Percentiles rank a stretch among this genome's conserved stretches.
Conservation (phyloP, 2,329 filamentous ascomycete species). For the Ophiostoma novo-ulmi region DNA sequence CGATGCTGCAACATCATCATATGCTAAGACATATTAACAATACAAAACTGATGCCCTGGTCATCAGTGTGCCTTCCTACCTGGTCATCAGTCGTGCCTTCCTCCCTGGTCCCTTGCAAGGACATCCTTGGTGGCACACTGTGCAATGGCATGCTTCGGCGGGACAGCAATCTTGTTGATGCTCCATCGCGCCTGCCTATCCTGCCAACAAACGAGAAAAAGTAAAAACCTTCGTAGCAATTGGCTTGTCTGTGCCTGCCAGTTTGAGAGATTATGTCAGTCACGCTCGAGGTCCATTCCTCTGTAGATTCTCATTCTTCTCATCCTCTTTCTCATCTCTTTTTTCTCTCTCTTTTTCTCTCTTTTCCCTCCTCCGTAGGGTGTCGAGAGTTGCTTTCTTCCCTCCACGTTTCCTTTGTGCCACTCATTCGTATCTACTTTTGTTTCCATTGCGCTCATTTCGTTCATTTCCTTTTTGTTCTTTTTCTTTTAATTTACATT, state of each 20-base stretch:
- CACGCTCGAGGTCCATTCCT: background rate
- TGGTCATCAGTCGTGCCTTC: conserved; percentile 11
- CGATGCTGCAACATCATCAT: background rate
- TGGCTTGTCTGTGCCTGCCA: background rate
- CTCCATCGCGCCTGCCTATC: conserved; percentile 23
- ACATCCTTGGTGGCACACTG: conserved; percentile 13
- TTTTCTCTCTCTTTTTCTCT: conserved; percentile 13
- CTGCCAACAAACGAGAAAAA: conserved; percentile 20
- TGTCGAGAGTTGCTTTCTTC: background rate
- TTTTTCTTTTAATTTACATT: background rate
- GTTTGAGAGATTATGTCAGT: conserved; percentile 3
- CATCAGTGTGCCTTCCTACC: background rate
- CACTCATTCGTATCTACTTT: background rate
- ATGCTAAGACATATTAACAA: background rate
- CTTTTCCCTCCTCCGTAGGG: background rate
- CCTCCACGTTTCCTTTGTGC: conserved; percentile 10
- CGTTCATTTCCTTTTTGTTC: conserved; percentile 5
- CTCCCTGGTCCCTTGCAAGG: conserved; percentile 20
- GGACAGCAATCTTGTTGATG: conserved; percentile 22
- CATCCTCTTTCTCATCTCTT: background rate
- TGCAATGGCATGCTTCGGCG: conserved; percentile 21
- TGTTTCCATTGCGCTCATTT: background rate
- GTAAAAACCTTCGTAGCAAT: background rate
- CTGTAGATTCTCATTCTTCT: background rate
- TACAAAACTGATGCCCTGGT: background rate